Evolutionary conservation across 2,329 filamentous ascomycete species (phyloP).

Genomic region (Stagonosporopsis cucurbitacearum): DNA sequence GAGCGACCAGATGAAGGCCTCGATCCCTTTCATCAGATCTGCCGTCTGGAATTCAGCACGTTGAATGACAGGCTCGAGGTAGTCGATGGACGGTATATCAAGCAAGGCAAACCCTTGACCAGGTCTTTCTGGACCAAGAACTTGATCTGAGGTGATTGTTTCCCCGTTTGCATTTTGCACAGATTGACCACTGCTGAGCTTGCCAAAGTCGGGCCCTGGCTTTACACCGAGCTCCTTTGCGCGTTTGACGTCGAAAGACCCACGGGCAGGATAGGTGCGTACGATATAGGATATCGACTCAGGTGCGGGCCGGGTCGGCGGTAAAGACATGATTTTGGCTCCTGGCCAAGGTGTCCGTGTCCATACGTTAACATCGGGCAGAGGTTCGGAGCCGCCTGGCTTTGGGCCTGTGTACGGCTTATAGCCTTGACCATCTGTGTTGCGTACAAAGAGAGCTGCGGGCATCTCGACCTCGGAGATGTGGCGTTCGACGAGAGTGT

Average conservation of each 20-base stretch:
- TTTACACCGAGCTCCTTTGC: slow-evolving; percentile 71
- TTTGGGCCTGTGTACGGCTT: slow-evolving; percentile 72
- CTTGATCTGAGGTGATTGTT: slow-evolving; percentile 83
- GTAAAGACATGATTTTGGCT: slow-evolving; percentile 68
- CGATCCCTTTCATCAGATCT: slow-evolving; percentile 70
- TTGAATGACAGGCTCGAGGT: slow-evolving; percentile 72
- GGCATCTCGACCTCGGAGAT: slow-evolving; percentile 72
- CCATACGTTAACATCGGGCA: slow-evolving; percentile 73
- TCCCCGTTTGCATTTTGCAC: slow-evolving; percentile 70
- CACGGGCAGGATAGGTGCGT: slow-evolving; percentile 75
- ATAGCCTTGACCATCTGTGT: slow-evolving; percentile 67
- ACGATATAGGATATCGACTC: slow-evolving; percentile 87
- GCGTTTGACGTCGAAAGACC: slow-evolving; percentile 74
- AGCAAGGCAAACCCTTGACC: slow-evolving; percentile 80
- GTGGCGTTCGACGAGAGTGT: slow-evolving; percentile 70
- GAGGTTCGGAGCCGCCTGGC: slow-evolving; percentile 57
- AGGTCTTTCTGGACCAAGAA: slow-evolving; percentile 70
- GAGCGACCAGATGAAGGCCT: slow-evolving; percentile 80
- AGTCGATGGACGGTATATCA: slow-evolving; percentile 75
- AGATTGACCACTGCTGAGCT: slow-evolving; percentile 67
- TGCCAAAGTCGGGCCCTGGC: slow-evolving; percentile 63
- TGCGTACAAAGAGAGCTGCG: slow-evolving; percentile 72
- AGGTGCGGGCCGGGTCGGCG: slow-evolving; percentile 68
- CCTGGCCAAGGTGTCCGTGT: slow-evolving; percentile 82
- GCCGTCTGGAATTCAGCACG: slow-evolving; percentile 74